Percentiles rank a stretch among this genome's conserved stretches.
These are phyloP conservation scores for Teratosphaeria gauchensis DNA, from an alignment of 2,329 filamentous ascomycete species.

Conservation along the genomic window DNA sequence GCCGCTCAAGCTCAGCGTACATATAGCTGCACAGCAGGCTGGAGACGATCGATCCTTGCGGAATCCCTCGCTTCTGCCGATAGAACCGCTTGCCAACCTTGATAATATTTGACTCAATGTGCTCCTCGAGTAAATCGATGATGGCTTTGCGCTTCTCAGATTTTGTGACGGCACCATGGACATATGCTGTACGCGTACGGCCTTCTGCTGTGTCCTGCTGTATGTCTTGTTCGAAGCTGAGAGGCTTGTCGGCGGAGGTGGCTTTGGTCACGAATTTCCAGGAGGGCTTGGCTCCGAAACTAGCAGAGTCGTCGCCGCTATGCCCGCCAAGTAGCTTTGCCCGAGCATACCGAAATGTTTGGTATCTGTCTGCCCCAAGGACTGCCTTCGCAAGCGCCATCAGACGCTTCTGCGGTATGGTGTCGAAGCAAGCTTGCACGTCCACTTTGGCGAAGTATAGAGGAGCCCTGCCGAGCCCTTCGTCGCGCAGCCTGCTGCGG, in stretches of 20 bases:
- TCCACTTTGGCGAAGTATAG: conserved; percentile 90
- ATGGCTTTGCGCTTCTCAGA: conserved; percentile 50
- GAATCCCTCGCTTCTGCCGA: conserved; percentile 78
- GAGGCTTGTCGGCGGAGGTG: conserved; percentile 16
- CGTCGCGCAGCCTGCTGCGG: conserved; percentile 41
- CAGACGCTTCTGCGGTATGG: conserved; percentile 73
- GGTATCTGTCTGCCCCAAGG: conserved; percentile 54
- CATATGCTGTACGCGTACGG: conserved; percentile 62
- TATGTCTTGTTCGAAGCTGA: conserved; percentile 24
- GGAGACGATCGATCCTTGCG: conserved; percentile 84
- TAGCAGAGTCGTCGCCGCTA: conserved; percentile 23
- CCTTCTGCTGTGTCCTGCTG: conserved; percentile 14
- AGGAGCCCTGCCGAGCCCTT: conserved; percentile 22
- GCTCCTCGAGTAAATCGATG: conserved; percentile 61
- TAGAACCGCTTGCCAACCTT: conserved; percentile 84
- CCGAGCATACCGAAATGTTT: conserved; percentile 64
- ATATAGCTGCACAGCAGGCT: conserved; percentile 89
- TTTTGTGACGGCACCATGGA: conserved; percentile 56
- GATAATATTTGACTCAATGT: conserved; percentile 77
- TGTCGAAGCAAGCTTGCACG: conserved; percentile 87
- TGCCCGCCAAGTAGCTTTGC: conserved; percentile 43
- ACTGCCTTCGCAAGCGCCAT: conserved; percentile 53
- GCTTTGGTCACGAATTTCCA: conserved; percentile 35
- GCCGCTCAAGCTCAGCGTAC: conserved; percentile 74
- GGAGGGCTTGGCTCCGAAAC: conserved; percentile 25